Evolutionary conservation across 1,139 yeast species (phyloP).

Genomic region (Pichia sp.): DNA sequence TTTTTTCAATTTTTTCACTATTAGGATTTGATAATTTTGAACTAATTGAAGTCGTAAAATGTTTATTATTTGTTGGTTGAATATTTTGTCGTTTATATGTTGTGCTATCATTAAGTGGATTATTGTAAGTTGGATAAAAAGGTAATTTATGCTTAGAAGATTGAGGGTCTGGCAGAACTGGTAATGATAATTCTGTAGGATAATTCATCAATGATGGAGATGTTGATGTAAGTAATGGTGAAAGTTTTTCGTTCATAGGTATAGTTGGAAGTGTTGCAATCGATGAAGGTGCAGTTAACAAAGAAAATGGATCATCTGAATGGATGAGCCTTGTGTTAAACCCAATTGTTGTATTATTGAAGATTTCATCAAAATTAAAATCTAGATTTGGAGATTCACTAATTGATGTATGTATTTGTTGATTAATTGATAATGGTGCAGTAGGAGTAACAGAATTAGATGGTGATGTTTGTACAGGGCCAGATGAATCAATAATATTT

Average conservation of each 20-base stretch:
- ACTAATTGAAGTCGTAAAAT: conserved; percentile 40
- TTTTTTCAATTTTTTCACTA: conserved; percentile 61
- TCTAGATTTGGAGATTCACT: conserved; percentile 13
- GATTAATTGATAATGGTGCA: neutral
- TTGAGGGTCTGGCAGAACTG: no score
- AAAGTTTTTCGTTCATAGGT: neutral
- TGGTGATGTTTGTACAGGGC: no score
- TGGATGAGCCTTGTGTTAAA: conserved; percentile 32
- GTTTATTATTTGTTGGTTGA: conserved; percentile 10
- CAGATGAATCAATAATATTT: conserved; percentile 15
- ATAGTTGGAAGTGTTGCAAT: neutral
- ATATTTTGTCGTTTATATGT: conserved; percentile 11
- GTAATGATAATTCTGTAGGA: no score
- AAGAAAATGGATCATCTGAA: conserved; percentile 26
- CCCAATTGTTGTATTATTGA: conserved; percentile 27
- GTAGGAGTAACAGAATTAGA: neutral
- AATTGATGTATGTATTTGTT: neutral
- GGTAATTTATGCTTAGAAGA: conserved; percentile 19
- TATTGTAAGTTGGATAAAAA: conserved; percentile 24
- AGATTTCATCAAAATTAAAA: conserved; percentile 26
- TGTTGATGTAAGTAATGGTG: no score
- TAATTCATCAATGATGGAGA: no score
- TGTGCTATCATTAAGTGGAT: conserved; percentile 23
- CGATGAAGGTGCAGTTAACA: conserved; percentile 1
- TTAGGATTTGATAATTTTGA: conserved; percentile 72